Percentiles rank a stretch among this genome's conserved stretches.
Conservation (phyloP, 345 rosid species). For the Odontarrhena argentea region DNA sequence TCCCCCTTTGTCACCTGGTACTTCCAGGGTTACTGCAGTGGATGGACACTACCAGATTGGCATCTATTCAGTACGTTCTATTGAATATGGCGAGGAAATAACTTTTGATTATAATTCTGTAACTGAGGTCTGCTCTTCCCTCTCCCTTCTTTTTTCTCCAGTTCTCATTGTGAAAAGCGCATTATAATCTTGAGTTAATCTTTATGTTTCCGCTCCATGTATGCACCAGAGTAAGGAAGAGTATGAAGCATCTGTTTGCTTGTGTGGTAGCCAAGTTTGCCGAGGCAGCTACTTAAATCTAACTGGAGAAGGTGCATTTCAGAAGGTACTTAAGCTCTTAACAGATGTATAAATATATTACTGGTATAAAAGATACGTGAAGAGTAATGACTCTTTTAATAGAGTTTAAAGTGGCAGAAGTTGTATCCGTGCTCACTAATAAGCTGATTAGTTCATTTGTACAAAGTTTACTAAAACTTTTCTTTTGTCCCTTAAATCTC, state of each 20-base stretch:
- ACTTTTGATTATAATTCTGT: slow-evolving; percentile 98
- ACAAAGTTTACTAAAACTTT: background rate
- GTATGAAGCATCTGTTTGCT: slow-evolving; percentile 98
- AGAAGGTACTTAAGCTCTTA: slow-evolving; percentile 58
- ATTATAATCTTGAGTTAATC: slow-evolving; percentile 18
- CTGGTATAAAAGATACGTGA: slow-evolving; percentile 25
- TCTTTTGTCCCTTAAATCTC: slow-evolving; percentile 2
- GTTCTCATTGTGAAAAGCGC: slow-evolving; percentile 13
- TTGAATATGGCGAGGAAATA: slow-evolving; percentile 92
- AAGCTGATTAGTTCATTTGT: slow-evolving; percentile 25
- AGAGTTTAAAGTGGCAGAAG: background rate
- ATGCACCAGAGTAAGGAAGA: slow-evolving; percentile 94
- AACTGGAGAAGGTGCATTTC: slow-evolving; percentile 99
- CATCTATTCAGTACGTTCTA: slow-evolving; percentile 75
- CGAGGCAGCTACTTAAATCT: slow-evolving; percentile 99
- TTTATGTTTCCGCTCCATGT: slow-evolving; percentile 29
- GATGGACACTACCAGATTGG: slow-evolving; percentile 99
- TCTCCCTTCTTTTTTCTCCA: slow-evolving; percentile 7
- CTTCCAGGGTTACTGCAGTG: slow-evolving; percentile 92
- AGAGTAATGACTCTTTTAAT: slow-evolving; percentile 17
- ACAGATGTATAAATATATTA: slow-evolving; percentile 19
- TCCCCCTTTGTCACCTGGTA: slow-evolving; percentile 20
- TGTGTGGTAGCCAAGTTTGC: slow-evolving; percentile 99
- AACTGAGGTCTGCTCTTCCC: slow-evolving; percentile 70
- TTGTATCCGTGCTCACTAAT: slow-evolving; percentile 18